Evolutionary conservation across 2,329 filamentous ascomycete species (phyloP).

Genomic region (Epichloe brachyelytri): DNA sequence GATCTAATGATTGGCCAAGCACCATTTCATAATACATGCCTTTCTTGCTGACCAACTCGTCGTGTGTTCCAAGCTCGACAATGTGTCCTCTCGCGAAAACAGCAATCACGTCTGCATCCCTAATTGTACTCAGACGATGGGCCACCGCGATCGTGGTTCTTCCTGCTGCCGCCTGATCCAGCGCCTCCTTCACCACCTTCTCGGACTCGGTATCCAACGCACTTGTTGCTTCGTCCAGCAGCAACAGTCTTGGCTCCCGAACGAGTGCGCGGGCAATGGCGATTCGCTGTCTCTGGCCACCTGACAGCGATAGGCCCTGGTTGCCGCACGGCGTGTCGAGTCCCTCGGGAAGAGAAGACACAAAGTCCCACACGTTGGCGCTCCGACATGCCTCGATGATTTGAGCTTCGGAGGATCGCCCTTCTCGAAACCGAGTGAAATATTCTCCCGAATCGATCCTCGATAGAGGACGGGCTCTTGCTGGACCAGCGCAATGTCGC

Average conservation of each 20-base stretch:
- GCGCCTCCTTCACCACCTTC: slow-evolving; percentile 48
- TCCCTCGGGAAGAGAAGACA: slow-evolving; percentile 42
- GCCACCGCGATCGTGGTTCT: slow-evolving; percentile 51
- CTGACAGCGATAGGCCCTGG: slow-evolving; percentile 55
- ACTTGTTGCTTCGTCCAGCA: slow-evolving; percentile 61
- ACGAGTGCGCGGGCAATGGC: slow-evolving; percentile 62
- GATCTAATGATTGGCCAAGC: slow-evolving; percentile 28
- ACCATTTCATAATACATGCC: slow-evolving; percentile 43
- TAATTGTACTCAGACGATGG: slow-evolving; percentile 42
- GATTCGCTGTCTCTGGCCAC: slow-evolving; percentile 60
- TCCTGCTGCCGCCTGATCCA: slow-evolving; percentile 32
- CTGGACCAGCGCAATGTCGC: slow-evolving; percentile 26
- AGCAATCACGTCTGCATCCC: slow-evolving; percentile 49
- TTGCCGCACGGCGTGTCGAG: slow-evolving; percentile 53
- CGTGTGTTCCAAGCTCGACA: slow-evolving; percentile 48
- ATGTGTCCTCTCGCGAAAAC: slow-evolving; percentile 38
- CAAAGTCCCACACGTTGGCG: slow-evolving; percentile 44
- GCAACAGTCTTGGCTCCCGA: slow-evolving; percentile 50
- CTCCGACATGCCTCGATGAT: slow-evolving; percentile 38
- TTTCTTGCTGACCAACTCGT: slow-evolving; percentile 36
- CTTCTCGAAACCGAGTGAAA: slow-evolving; percentile 32
- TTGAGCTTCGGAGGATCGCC: slow-evolving; percentile 19
- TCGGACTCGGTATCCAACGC: slow-evolving; percentile 54
- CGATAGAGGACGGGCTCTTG: slow-evolving; percentile 31
- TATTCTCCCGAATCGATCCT: slow-evolving; percentile 42